These are phyloP conservation scores for Astragalus glycyphyllos DNA, from an alignment of 306 rosid genomes.

Conservation along the genomic window DNA sequence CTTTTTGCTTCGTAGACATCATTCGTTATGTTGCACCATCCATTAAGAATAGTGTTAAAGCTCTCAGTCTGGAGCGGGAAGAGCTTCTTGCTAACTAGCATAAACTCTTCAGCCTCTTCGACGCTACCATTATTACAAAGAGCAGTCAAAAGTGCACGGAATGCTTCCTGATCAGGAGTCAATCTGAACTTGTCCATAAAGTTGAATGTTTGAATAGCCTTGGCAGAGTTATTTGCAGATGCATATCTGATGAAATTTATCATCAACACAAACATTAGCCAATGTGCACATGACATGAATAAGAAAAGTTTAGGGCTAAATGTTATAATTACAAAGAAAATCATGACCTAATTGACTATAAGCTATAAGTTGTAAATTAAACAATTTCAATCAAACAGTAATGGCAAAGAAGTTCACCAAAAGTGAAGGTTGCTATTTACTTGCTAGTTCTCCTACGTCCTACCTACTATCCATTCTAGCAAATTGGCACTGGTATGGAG, in stretches of 20 bases:
- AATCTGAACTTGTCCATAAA: conserved; percentile 80
- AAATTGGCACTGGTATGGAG: not conserved
- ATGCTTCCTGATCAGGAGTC: conserved; percentile 77
- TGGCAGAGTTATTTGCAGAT: conserved; percentile 58
- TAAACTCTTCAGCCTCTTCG: conserved; percentile 94
- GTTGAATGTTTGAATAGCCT: conserved; percentile 72
- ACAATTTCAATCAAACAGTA: conserved; percentile 21
- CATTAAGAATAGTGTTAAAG: conserved; percentile 86
- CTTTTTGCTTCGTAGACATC: conserved; percentile 80
- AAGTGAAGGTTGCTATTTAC: not conserved
- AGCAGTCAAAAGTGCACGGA: conserved; percentile 59
- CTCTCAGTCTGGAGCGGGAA: conserved; percentile 68
- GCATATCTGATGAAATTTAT: conserved; percentile 70
- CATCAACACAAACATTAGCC: conserved; percentile 17
- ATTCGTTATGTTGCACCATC: conserved; percentile 75
- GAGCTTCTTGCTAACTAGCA: conserved; percentile 77
- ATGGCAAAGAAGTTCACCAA: not conserved
- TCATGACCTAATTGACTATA: conserved; percentile 12
- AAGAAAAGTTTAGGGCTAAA: not conserved
- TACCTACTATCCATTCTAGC: not conserved
- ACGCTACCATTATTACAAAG: conserved; percentile 76
- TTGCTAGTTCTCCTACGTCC: not conserved
- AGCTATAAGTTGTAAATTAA: not conserved
- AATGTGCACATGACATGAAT: not conserved
- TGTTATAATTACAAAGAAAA: conserved; percentile 22